Base-by-base conservation (phyloP, 1,139 yeast species). In the Blastobotrys capitulatus region DNA sequence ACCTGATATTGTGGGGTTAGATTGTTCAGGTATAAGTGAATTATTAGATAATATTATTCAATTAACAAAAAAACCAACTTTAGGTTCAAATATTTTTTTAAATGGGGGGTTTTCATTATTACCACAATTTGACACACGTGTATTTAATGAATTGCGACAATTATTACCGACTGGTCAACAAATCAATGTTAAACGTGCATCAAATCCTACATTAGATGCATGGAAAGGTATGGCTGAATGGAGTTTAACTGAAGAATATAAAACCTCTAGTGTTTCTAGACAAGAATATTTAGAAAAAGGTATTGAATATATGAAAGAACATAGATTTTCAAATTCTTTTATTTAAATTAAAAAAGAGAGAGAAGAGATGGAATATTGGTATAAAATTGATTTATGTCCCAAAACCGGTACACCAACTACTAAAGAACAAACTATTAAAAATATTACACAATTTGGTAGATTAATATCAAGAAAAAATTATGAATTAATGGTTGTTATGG, bases 201-300 rank as follows among this genome's bases (percentile, higher is more conserved):
- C 66, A 6, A 81, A 87, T 61, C 89, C 96, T 2, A 59, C 79
- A 2, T 63, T 77, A 40, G 98, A 92, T 66, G 80, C 97, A 1
- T 94, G 98, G 98, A 81, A 75, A 57, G 98, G 98, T 20, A 90
- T 94, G 95, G 82, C 87, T 20, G 77, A 78, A 59, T 86, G 96
- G 86, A 74, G 94, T 1, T 61, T 64, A 2, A 69, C 75, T 27
- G 65, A 59, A 2, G 80, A 77, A 20, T 75, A 79, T 38, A 63
- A 72, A 41, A 59, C 68, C 1, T 71, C 81, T 34, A 79, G 77
- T 53, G 74, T 92, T 18, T 77, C 90, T 0, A 77, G 75, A 57
- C 70, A 75, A 46, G 96, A 90, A 57, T 94, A 88, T 63, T 83
- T 83, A 41, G 98, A 94, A 63, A 80, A 78, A 73, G 99, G 98